phyloP scores from a whole-genome alignment of 345 rosid genomes.

The Arabis hirsuta region DNA sequence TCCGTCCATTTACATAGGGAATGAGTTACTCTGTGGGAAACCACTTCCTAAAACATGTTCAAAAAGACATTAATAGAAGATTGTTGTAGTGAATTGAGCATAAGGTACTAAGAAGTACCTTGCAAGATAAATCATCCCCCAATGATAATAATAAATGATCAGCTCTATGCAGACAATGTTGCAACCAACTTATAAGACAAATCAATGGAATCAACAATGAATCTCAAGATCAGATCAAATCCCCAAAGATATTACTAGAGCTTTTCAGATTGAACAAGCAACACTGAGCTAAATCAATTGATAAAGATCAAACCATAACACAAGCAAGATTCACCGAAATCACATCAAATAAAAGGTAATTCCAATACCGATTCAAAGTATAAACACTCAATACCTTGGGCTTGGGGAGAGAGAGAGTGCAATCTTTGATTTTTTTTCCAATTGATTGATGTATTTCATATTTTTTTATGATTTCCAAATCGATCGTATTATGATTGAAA shows the following conservation, averaged over 20 bases:
- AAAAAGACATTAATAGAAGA: slow-evolving; percentile 26
- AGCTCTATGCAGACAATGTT: not conserved
- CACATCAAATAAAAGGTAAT: not conserved
- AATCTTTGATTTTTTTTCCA: too few species aligned
- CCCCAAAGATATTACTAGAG: not conserved
- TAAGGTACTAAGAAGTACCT: slow-evolving; percentile 11
- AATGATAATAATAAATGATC: slow-evolving; percentile 2
- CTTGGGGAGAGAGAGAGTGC: not conserved
- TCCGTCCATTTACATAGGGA: slow-evolving; percentile 52
- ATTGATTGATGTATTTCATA: too few species aligned
- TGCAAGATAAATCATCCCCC: not conserved
- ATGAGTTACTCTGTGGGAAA: slow-evolving; percentile 53
- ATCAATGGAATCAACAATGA: not conserved
- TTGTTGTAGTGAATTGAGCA: slow-evolving; percentile 15
- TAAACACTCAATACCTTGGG: slow-evolving; percentile 1
- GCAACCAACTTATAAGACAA: slow-evolving; percentile 1
- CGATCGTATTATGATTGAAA: too few species aligned
- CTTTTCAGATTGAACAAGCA: not conserved
- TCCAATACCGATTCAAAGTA: not conserved
- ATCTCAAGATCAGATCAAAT: too few species aligned
- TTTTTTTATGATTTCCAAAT: too few species aligned
- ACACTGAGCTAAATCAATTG: not conserved
- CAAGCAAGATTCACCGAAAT: not conserved
- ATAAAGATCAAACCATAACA: slow-evolving; percentile 7
- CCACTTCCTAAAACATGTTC: slow-evolving; percentile 54